phyloP scores from a whole-genome alignment of 2,329 filamentous ascomycete species.

The Diaporthe vexans region DNA sequence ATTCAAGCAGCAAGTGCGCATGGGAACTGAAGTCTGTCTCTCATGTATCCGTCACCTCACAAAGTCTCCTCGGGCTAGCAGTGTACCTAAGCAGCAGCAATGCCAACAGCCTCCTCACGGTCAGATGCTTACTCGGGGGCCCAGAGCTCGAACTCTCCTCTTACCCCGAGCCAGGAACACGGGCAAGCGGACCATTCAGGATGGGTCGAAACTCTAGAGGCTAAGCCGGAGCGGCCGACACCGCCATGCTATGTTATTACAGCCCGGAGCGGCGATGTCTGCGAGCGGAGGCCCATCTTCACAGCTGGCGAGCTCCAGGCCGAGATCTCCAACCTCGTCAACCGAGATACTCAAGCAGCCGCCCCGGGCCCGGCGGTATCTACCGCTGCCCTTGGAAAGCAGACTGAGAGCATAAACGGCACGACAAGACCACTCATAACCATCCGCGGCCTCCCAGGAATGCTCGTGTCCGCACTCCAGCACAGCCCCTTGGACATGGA shows the following conservation, averaged over 20 bases:
- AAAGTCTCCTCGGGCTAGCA: not conserved
- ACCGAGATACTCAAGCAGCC: not conserved
- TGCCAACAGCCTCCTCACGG: not conserved
- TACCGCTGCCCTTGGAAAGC: not conserved
- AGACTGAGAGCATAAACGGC: not conserved
- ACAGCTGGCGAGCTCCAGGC: constrained; percentile 42
- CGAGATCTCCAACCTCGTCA: constrained; percentile 22
- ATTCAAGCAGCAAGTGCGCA: not conserved
- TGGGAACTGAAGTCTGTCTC: not conserved
- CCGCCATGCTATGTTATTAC: not conserved
- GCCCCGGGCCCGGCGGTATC: not conserved
- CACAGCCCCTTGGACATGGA: constrained; percentile 46
- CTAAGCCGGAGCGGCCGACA: not conserved
- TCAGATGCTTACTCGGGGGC: not conserved
- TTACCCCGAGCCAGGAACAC: not conserved
- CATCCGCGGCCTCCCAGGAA: constrained; percentile 45
- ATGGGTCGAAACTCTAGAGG: no score
- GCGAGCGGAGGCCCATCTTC: constrained; percentile 38
- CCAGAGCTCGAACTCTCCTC: not conserved
- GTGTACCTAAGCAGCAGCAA: not conserved
- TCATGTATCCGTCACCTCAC: not conserved
- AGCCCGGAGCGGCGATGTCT: constrained; percentile 41
- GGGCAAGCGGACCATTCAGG: not conserved
- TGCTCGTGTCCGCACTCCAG: constrained; percentile 45
- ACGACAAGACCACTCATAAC: constrained; percentile 45